Percentiles rank a stretch among this genome's conserved stretches.
These are phyloP conservation scores for Phialophora verrucosa DNA, from an alignment of 2,329 filamentous ascomycete genomes.

Conservation along the genomic window DNA sequence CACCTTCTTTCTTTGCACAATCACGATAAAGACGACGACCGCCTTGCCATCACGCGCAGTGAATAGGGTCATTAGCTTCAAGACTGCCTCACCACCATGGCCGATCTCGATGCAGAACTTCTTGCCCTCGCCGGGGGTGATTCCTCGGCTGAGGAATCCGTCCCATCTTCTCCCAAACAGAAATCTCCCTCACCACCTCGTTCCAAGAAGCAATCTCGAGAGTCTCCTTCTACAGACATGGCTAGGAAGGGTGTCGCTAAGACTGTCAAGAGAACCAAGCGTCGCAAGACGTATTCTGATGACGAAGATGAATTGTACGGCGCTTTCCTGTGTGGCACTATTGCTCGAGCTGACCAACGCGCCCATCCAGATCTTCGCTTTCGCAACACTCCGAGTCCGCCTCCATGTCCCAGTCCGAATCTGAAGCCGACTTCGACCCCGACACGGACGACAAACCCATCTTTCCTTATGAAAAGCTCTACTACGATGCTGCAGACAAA, in stretches of 20 bases:
- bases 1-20: conserved; percentile 8
- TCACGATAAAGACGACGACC: background rate
- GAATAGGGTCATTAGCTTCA: background rate
- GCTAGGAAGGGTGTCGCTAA: conserved; percentile 55
- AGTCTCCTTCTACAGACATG: conserved; percentile 53
- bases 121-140: conserved; percentile 87
- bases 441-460: conserved; percentile 58
- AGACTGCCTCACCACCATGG: conserved; percentile 62
- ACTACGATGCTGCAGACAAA: conserved; percentile 74
- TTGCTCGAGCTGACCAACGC: conserved; percentile 13
- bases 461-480: conserved; percentile 87
- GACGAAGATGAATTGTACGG: conserved; percentile 85
- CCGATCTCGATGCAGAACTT: conserved; percentile 90
- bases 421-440: conserved; percentile 69
- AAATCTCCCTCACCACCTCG: conserved; percentile 60
- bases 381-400: conserved; percentile 79
- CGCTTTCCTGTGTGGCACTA: conserved; percentile 17
- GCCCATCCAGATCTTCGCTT: conserved; percentile 65
- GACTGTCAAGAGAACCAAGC: conserved; percentile 50
- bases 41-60: background rate
- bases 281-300: conserved; percentile 64
- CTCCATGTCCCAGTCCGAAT: conserved; percentile 88
- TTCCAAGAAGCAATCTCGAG: conserved; percentile 50
- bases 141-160: conserved; percentile 59
- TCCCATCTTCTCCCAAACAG: conserved; percentile 63